Evolutionary conservation across 441 rosid genomes (phyloP), one percentile per base, ranked within the genome.

Genomic region (Arabidopsis hybrid): DNA sequence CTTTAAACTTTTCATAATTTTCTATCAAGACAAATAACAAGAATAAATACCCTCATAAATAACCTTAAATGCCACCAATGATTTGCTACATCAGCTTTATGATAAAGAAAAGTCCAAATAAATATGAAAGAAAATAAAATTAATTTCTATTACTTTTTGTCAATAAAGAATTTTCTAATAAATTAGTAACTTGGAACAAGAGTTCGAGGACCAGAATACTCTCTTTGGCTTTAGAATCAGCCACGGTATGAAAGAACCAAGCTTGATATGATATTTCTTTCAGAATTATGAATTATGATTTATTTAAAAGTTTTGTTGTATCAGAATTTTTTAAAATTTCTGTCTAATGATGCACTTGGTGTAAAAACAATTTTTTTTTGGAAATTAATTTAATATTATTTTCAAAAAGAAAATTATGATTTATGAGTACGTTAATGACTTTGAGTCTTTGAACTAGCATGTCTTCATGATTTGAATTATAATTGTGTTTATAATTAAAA

Each of bases 21-120:
- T 53, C 43, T 53, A 45, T 45, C 7, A 6, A 63, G 3, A 36
- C 6, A 17, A 50, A 29, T 43, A 56, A 36, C 32, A 57, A 36
- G 7, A 29, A 36, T 38, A 56, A 42, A 64, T 65, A 34, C 35
- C 21, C 11, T 47, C 43, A 26, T 74, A 58, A 57, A 65, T 66
- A 66, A 58, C 56, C 50, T 60, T 67, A 75, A 75, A 67, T 67
- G 57, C 63, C 73, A 75, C 50, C 56, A 68, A 52, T 60, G 21
- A 52, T 61, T 60, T 67, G 74, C 57, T 36, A 74, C 39, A 62
- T 34, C 49, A 51, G 32, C 32, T 31, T 38, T 47, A 46, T 47
- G 51, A 66, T 42, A 26, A 56, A 46, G 32, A 51, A 17, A 36
- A 17, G 32, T 65, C 49, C 32, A 46, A n/a, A 57, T 65, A 39